Evolutionary conservation across 805 yeast species (phyloP).

Genomic region (Saccharomycopsis microspora): DNA sequence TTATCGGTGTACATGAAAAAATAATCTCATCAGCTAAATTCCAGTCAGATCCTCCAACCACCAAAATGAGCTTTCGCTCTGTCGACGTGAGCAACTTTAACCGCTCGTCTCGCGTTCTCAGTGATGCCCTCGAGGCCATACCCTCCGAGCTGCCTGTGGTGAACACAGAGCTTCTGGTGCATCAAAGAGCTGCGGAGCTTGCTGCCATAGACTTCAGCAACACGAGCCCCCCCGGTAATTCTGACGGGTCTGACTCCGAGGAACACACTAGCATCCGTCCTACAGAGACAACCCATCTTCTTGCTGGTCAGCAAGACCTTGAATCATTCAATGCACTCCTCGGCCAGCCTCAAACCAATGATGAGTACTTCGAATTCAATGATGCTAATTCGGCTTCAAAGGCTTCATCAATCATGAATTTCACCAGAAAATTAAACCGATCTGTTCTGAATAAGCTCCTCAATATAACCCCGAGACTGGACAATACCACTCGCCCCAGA

Average conservation of each 20-base stretch:
- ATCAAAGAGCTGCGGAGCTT: slow-evolving; percentile 15
- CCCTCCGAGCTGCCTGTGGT: slow-evolving; percentile 3
- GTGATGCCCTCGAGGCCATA: not conserved
- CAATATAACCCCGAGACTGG: slow-evolving; percentile 1
- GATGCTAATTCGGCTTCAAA: slow-evolving; percentile 6
- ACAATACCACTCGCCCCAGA: not conserved
- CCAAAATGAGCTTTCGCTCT: not conserved
- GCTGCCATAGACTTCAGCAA: slow-evolving; percentile 11
- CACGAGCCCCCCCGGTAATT: not conserved
- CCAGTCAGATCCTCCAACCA: too few relatives aligned
- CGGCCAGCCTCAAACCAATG: slow-evolving; percentile 7
- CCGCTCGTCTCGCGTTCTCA: slow-evolving; percentile 1
- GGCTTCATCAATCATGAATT: slow-evolving; percentile 14
- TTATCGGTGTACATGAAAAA: too few relatives aligned
- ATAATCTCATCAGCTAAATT: too few relatives aligned
- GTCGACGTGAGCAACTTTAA: not conserved
- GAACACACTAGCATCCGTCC: not conserved
- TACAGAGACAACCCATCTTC: not conserved
- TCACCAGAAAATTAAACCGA: slow-evolving; percentile 15
- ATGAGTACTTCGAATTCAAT: slow-evolving; percentile 12
- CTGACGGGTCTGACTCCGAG: not conserved
- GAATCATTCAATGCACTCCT: slow-evolving; percentile 14
- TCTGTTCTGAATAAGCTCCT: slow-evolving; percentile 14
- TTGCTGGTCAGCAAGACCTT: slow-evolving; percentile 5
- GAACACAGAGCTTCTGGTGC: slow-evolving; percentile 13